These are phyloP conservation scores for Auricularia auricula-judae DNA, from an alignment of 768 basidiomycete genomes.

Conservation along the genomic window DNA sequence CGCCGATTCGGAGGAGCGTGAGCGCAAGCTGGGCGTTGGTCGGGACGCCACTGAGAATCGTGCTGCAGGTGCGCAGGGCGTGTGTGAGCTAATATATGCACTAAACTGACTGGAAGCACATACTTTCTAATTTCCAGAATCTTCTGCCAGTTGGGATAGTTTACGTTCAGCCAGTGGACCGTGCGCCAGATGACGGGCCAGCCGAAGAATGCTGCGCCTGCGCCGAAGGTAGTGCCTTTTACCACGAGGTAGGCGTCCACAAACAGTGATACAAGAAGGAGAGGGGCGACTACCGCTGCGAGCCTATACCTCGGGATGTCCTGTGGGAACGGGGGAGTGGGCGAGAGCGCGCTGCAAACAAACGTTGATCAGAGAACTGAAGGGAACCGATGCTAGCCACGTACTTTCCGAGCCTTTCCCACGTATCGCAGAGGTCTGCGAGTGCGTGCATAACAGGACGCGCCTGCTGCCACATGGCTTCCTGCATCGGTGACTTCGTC, in stretches of 20 bases:
- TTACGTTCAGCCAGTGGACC: constrained; percentile 19
- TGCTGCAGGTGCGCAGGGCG: constrained; percentile 8
- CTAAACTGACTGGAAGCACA: constrained; percentile 2
- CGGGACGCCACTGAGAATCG: constrained; percentile 29
- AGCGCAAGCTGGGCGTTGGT: constrained; percentile 34
- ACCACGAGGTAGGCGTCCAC: constrained; percentile 20
- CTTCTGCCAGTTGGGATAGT: constrained; percentile 26
- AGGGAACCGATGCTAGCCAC: neutral
- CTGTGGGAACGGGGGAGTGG: constrained; percentile 25
- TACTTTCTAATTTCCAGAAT: constrained; percentile 27
- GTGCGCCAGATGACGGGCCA: constrained; percentile 24
- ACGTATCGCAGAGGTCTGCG: constrained; percentile 27
- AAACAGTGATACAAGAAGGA: constrained; percentile 19
- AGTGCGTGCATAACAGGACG: constrained; percentile 24
- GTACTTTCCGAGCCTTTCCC: constrained; percentile 24
- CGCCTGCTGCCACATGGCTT: constrained; percentile 23
- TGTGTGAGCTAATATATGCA: neutral
- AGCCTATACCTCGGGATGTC: constrained; percentile 18
- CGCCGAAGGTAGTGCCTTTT: constrained; percentile 17
- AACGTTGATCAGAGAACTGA: neutral
- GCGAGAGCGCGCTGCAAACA: constrained; percentile 23
- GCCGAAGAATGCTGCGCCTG: constrained; percentile 30
- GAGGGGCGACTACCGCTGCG: constrained; percentile 20
- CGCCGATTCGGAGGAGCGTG: constrained; percentile 30
- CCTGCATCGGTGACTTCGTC: constrained; percentile 21